phyloP scores from a whole-genome alignment of 257 asterid species.

The Solanum lycopersicoides region DNA sequence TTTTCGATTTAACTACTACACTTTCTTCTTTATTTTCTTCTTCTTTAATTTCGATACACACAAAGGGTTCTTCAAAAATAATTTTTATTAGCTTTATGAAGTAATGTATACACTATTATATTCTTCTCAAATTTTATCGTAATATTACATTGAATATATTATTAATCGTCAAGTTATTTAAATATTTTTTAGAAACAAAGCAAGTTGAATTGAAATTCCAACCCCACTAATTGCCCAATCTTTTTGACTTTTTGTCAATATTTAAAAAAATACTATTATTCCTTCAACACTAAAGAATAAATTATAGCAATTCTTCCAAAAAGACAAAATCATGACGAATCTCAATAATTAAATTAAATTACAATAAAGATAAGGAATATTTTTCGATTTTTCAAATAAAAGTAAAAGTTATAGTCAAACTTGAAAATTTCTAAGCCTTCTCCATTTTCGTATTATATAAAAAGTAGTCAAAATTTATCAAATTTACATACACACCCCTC shows the following conservation, averaged over 20 bases:
- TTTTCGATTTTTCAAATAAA: background rate
- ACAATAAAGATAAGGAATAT: background rate
- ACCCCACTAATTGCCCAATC: background rate
- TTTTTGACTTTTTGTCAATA: background rate
- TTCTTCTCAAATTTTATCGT: background rate
- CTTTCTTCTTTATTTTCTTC: too few relatives aligned
- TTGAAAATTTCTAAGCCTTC: background rate
- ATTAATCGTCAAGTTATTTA: too few relatives aligned
- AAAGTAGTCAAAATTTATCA: background rate
- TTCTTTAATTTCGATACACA: too few relatives aligned
- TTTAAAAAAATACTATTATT: background rate
- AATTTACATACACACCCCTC: background rate
- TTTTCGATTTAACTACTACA: too few relatives aligned
- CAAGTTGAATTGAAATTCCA: background rate
- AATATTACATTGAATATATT: too few relatives aligned
- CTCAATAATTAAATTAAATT: background rate
- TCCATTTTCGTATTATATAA: background rate
- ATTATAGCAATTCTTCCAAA: background rate
- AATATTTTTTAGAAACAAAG: background rate
- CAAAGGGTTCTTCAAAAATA: too few relatives aligned
- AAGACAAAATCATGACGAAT: background rate
- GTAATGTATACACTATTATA: too few relatives aligned
- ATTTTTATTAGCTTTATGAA: too few relatives aligned
- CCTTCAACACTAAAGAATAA: background rate
- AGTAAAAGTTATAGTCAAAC: background rate